A percentile compares a stretch with the other conserved stretches of the same genome.
Conservation (phyloP, 1,139 yeast genomes). For the Pichia sp. region DNA sequence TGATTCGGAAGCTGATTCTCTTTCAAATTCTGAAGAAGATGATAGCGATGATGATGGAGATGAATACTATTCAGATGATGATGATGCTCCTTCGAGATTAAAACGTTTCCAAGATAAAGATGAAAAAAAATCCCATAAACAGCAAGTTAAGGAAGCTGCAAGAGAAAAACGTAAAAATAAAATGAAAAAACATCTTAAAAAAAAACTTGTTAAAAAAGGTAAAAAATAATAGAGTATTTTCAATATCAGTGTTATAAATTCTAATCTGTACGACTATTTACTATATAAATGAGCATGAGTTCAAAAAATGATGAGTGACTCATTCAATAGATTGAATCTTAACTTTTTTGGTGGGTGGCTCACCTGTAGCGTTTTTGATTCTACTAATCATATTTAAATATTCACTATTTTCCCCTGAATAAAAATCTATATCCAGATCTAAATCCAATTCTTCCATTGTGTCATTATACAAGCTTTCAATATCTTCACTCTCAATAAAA, state of each 20-base stretch:
- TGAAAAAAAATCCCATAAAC: conserved; percentile 75
- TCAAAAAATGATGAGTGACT: background rate
- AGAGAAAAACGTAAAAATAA: conserved; percentile 85
- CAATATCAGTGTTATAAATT: background rate
- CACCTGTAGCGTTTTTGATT: background rate
- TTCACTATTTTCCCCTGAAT: background rate
- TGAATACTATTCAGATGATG: conserved; percentile 30
- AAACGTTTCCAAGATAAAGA: conserved; percentile 83
- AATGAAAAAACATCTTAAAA: conserved; percentile 87
- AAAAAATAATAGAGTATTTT: conserved; percentile 4
- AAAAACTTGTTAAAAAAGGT: conserved; percentile 57
- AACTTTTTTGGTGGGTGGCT: background rate
- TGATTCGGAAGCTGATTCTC: conserved; percentile 17
- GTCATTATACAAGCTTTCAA: background rate
- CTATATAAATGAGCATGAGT: background rate
- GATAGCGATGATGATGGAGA: conserved; percentile 32
- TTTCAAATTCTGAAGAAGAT: conserved; percentile 17
- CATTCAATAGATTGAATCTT: background rate
- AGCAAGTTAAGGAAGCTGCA: conserved; percentile 73
- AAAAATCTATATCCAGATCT: background rate
- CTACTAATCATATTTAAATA: background rate
- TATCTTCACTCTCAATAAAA: background rate
- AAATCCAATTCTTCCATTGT: background rate
- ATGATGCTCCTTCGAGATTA: conserved; percentile 45
- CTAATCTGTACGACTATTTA: background rate